phyloP scores from a whole-genome alignment of 1,139 yeast genomes.

The Zygosaccharomyces pseudobailii region DNA sequence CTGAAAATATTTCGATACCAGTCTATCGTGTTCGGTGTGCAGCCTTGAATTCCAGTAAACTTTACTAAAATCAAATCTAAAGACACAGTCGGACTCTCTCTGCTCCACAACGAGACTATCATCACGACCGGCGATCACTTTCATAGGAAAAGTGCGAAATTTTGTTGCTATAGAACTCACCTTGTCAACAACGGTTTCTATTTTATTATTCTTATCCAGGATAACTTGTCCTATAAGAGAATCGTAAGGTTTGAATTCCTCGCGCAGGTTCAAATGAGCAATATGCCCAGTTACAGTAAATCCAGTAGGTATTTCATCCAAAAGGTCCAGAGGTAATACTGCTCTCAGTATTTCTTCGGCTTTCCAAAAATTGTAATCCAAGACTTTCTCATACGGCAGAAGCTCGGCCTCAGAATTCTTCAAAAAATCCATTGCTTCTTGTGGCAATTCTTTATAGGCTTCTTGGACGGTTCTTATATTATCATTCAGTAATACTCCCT shows the following conservation, averaged over 20 bases:
- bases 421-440: slow-evolving; percentile 43
- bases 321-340: slow-evolving; percentile 65
- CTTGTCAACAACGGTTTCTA: slow-evolving; percentile 92
- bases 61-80: slow-evolving; percentile 82
- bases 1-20: slow-evolving; percentile 54
- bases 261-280: slow-evolving; percentile 84
- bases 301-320: slow-evolving; percentile 80
- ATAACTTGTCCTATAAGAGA: slow-evolving; percentile 82
- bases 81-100: slow-evolving; percentile 79
- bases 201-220: slow-evolving; percentile 73
- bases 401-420: slow-evolving; percentile 45
- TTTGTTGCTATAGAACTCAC: slow-evolving; percentile 80
- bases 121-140: slow-evolving; percentile 77
- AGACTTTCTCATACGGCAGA: slow-evolving; percentile 49
- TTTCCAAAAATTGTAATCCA: slow-evolving; percentile 80
- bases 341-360: slow-evolving; percentile 79
- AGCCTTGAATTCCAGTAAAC: slow-evolving; percentile 98
- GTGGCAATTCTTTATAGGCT: slow-evolving; percentile 40
- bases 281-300: slow-evolving; percentile 94
- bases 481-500: slow-evolving; percentile 62
- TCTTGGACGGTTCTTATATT: slow-evolving; percentile 41
- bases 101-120: slow-evolving; percentile 68
- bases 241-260: slow-evolving; percentile 81
- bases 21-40: slow-evolving; percentile 87
- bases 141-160: slow-evolving; percentile 91